These are phyloP conservation scores for Meripilus lineatus DNA, from an alignment of 1,284 basidiomycete genomes.

Conservation along the genomic window DNA sequence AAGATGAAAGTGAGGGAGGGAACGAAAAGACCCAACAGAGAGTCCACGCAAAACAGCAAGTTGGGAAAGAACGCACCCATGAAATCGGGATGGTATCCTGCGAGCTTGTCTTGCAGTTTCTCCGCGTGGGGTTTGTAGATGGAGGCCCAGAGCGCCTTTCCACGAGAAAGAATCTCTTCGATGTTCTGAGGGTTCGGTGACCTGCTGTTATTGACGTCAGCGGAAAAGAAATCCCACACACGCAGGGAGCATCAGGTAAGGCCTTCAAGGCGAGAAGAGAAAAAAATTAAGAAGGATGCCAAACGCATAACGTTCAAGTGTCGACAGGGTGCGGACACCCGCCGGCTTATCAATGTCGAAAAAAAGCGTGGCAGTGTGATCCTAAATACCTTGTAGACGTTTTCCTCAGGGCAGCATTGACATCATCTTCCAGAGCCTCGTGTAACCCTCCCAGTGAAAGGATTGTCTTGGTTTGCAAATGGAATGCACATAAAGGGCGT, in stretches of 20 bases:
- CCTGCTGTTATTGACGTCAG: constrained; percentile 33
- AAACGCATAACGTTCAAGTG: too few species aligned
- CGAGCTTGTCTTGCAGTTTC: constrained; percentile 88
- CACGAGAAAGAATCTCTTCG: constrained; percentile 60
- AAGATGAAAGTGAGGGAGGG: background rate
- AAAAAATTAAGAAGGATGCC: too few species aligned
- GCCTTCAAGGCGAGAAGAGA: too few species aligned
- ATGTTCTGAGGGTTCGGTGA: constrained; percentile 59
- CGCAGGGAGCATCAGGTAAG: constrained; percentile 19
- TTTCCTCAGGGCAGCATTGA: constrained; percentile 65
- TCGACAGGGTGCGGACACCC: too few species aligned
- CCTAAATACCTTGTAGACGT: constrained; percentile 41
- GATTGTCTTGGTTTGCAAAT: constrained; percentile 61
- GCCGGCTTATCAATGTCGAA: too few species aligned
- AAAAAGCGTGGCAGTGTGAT: too few species aligned
- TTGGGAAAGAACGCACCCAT: constrained; percentile 55
- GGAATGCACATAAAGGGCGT: too few species aligned
- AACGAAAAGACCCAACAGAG: constrained; percentile 5
- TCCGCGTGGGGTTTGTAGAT: constrained; percentile 89
- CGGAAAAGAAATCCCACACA: constrained; percentile 8
- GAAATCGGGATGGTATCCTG: constrained; percentile 81
- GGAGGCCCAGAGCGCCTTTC: constrained; percentile 77
- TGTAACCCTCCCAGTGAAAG: constrained; percentile 75
- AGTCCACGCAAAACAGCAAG: too few species aligned
- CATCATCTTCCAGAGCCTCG: constrained; percentile 73